Evolutionary conservation across 1,284 basidiomycete genomes (phyloP), one percentile per base, ranked within the genome.

Genomic region (Cryptococcus jaspeensis): DNA sequence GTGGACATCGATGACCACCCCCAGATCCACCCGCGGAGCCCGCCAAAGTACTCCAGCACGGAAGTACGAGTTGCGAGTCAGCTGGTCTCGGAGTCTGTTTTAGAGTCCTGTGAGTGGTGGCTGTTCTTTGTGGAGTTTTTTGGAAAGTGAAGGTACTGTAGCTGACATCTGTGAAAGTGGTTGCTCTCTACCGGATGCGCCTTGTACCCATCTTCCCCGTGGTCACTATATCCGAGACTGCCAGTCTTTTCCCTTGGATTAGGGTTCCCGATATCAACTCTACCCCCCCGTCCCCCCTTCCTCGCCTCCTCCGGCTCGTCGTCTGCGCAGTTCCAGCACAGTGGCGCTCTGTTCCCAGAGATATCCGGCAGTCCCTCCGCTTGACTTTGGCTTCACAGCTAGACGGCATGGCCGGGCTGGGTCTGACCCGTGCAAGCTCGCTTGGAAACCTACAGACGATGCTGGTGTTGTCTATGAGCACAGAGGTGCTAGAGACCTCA

Each of bases 361-460:
- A 35, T 41, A 61, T 42, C 48, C 23, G 50, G 45, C 60, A 85
- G 83, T 80, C 79, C 42, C 83, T 84, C 71, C 84, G 83, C 70
- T 79, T 85, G 59, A 74, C 39, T 5, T 13, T 45, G 4, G 28
- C 22, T 9, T 45, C 43, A 9, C 43, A 45, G 18, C 43, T 45
- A 2, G 43, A 45, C 22, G 43, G 28, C 12, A 22, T 13, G 22
- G 28, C 22, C 13, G 20, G 22, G 20, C 20, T 28, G 28, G 20
- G 22, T 2, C 28, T 16, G 11, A 15, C 12, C 3, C 43, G 43
- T 22, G 43, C 43, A 15, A 45, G 43, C 43, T 45, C 43, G 22
- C 11, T 45, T 7, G 43, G 43, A 5, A 45, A 45, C 43, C 20
- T 45, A 11, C 43, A 45, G 20, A 45, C 43, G 5, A 15, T 45